Conservation (phyloP, 257 asterid species). For the Orobanche coerulescens region DNA sequence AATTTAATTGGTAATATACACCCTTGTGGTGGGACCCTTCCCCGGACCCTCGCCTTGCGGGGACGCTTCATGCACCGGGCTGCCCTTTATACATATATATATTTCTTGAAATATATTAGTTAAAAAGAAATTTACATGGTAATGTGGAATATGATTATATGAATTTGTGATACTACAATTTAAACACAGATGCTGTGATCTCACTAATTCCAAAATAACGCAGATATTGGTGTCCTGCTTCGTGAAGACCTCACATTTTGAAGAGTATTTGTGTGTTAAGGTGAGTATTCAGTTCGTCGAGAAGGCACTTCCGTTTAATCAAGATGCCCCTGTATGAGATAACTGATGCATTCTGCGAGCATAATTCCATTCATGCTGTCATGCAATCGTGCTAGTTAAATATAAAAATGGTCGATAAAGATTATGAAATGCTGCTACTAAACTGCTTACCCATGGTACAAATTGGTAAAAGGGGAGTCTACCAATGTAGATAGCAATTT, state of each 20-base stretch:
- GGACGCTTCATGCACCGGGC: no score
- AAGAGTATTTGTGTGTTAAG: slow-evolving; percentile 96
- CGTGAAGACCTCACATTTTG: slow-evolving; percentile 95
- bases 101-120: background rate
- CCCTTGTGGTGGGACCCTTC: no score
- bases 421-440: background rate
- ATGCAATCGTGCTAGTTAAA: background rate
- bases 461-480: background rate
- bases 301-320: background rate
- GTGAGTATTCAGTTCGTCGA: slow-evolving; percentile 37
- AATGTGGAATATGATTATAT: slow-evolving; percentile 11
- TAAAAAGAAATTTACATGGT: slow-evolving; percentile 7
- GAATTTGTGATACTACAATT: background rate
- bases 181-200: slow-evolving; percentile 4
- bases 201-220: slow-evolving; percentile 10
- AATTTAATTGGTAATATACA: no score
- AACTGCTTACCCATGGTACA: no score
- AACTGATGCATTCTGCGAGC: slow-evolving; percentile 10
- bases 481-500: background rate
- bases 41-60: no score
- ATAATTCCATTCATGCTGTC: slow-evolving; percentile 1
- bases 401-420: background rate
- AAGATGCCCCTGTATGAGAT: background rate
- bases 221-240: slow-evolving; percentile 96
- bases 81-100: no score